These are phyloP conservation scores for Psidium guajava DNA, from an alignment of 345 rosid species.

Conservation along the genomic window DNA sequence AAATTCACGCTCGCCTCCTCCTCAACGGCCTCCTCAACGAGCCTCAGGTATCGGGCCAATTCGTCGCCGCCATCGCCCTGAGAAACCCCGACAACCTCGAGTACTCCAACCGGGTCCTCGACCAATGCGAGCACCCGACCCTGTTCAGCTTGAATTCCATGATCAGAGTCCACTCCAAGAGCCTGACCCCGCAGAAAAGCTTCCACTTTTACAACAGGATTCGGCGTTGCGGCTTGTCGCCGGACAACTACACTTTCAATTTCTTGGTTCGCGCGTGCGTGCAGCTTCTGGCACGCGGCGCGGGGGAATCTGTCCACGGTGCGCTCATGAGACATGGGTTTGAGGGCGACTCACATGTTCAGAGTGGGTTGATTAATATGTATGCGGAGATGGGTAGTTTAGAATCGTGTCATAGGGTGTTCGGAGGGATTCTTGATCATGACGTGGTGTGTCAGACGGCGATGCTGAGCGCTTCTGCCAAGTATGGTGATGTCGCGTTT, in stretches of 20 bases:
- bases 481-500: conserved; percentile 33
- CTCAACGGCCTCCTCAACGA: conserved; percentile 25
- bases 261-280: conserved; percentile 46
- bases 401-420: conserved; percentile 30
- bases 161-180: conserved; percentile 49
- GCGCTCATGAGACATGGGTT: conserved; percentile 38
- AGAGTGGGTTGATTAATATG: conserved; percentile 42
- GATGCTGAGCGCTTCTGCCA: conserved; percentile 51
- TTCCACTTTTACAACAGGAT: conserved; percentile 31
- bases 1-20: conserved; percentile 49
- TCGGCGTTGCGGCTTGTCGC: conserved; percentile 14
- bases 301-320: conserved; percentile 31
- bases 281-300: conserved; percentile 11
- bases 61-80: conserved; percentile 40
- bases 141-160: conserved; percentile 45
- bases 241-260: conserved; percentile 54
- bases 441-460: conserved; percentile 56
- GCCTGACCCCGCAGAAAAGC: conserved; percentile 26
- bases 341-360: conserved; percentile 42
- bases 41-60: conserved; percentile 34
- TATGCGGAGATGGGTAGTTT: conserved; percentile 40
- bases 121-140: conserved; percentile 31
- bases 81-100: conserved; percentile 27
- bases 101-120: conserved; percentile 34
- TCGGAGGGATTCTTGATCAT: conserved; percentile 21